A percentile compares a stretch with the other conserved stretches of the same genome.
phyloP scores from a whole-genome alignment of 345 rosid species.

The Ailanthus altissimus region DNA sequence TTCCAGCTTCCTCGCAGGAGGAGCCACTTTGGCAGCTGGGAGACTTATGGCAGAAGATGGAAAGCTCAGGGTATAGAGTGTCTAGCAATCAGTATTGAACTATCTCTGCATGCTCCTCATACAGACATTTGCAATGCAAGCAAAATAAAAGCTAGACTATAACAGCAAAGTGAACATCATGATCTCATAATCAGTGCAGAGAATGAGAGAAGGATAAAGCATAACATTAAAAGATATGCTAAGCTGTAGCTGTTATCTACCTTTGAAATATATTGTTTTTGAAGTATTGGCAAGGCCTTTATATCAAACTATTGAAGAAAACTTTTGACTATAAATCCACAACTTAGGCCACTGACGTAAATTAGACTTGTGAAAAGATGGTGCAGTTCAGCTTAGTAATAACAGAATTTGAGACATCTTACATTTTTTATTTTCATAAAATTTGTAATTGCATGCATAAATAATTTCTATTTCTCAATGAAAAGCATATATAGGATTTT shows the following conservation, averaged over 20 bases:
- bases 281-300: neutral
- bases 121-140: neutral
- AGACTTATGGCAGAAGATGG: conserved; percentile 49
- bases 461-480: neutral
- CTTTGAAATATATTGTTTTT: neutral
- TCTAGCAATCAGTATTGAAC: neutral
- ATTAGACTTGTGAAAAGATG: neutral
- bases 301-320: neutral
- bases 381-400: neutral
- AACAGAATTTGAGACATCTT: neutral
- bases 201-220: neutral
- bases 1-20: conserved; percentile 62
- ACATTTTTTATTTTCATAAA: neutral
- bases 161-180: neutral
- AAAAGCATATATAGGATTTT: neutral
- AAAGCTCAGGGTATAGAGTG: conserved; percentile 38
- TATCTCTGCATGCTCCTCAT: neutral
- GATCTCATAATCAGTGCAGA: neutral
- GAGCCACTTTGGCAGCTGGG: conserved; percentile 54
- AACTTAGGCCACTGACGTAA: too few relatives aligned
- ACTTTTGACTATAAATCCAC: too few relatives aligned
- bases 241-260: neutral
- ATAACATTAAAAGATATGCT: conserved; percentile 4
- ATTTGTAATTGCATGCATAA: neutral
- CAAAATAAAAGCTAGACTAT: neutral